Conservation (phyloP, 352 stramenopile species). For the Phytophthora uliginosa region DNA sequence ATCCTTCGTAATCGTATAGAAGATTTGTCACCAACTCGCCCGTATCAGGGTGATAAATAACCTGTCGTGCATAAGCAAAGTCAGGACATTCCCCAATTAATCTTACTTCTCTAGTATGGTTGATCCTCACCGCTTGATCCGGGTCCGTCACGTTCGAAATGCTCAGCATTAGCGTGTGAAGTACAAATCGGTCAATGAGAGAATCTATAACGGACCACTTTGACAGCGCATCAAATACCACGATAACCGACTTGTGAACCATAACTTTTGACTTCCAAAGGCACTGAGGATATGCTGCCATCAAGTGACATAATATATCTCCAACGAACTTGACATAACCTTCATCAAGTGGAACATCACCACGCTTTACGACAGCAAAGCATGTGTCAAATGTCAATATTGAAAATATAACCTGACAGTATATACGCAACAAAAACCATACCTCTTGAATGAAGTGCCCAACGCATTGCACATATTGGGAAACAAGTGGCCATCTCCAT, state of each 20-base stretch:
- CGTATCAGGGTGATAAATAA: conserved; percentile 84
- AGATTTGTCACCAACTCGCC: conserved; percentile 76
- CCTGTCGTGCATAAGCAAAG: conserved; percentile 14
- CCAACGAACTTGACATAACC: conserved; percentile 64
- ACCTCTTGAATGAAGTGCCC: conserved; percentile 68
- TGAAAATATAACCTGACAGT: background rate
- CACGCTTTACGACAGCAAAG: conserved; percentile 29
- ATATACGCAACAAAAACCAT: conserved; percentile 4
- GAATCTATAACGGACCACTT: conserved; percentile 47
- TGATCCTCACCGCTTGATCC: conserved; percentile 42
- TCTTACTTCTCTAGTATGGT: background rate
- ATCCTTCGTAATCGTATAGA: conserved; percentile 80
- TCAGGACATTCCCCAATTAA: background rate
- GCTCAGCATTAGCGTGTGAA: conserved; percentile 70
- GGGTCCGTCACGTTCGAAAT: conserved; percentile 71
- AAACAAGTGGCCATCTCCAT: conserved; percentile 69
- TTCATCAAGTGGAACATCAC: conserved; percentile 44
- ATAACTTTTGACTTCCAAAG: conserved; percentile 68
- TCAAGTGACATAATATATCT: conserved; percentile 66
- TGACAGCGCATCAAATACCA: conserved; percentile 52
- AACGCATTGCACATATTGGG: conserved; percentile 66
- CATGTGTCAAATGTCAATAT: conserved; percentile 14
- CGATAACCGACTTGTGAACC: conserved; percentile 63
- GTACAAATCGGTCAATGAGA: conserved; percentile 63
- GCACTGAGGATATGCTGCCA: conserved; percentile 72